Percentiles rank a stretch among this genome's conserved stretches.
phyloP scores from a whole-genome alignment of 2,329 filamentous ascomycete species.

The Rutstroemia sp. region DNA sequence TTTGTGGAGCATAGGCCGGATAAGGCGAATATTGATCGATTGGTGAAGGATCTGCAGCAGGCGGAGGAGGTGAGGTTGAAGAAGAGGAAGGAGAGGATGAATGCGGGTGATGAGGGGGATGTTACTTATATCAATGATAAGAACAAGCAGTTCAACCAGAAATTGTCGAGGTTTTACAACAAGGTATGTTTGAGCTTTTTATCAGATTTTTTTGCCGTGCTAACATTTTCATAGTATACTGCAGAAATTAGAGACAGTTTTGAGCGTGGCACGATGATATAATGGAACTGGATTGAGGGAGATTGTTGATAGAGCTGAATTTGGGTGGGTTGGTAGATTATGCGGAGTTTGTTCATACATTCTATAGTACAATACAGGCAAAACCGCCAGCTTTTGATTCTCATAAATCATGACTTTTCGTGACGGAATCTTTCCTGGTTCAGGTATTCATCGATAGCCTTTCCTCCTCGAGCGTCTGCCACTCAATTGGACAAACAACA shows the following conservation, averaged over 20 bases:
- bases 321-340: slow-evolving; percentile 4
- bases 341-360: slow-evolving; percentile 11
- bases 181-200: slow-evolving; percentile 44
- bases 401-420: not conserved
- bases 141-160: slow-evolving; percentile 99
- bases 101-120: slow-evolving; percentile 77
- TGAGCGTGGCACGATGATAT: slow-evolving; percentile 95
- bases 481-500: no score
- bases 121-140: slow-evolving; percentile 99
- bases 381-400: slow-evolving; percentile 11
- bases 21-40: slow-evolving; percentile 76
- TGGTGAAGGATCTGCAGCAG: slow-evolving; percentile 80
- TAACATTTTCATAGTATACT: slow-evolving; percentile 57
- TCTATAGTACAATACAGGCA: slow-evolving; percentile 11
- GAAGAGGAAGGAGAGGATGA: slow-evolving; percentile 74
- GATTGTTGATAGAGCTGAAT: no score
- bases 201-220: slow-evolving; percentile 6
- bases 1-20: slow-evolving; percentile 83
- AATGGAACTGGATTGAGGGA: slow-evolving; percentile 10
- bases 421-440: no score
- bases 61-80: slow-evolving; percentile 42
- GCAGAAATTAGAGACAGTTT: slow-evolving; percentile 95
- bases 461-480: no score
- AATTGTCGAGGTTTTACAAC: slow-evolving; percentile 92
- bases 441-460: no score